phyloP scores from a whole-genome alignment of 139 green algal genomes.

The Coelastrella sp. region DNA sequence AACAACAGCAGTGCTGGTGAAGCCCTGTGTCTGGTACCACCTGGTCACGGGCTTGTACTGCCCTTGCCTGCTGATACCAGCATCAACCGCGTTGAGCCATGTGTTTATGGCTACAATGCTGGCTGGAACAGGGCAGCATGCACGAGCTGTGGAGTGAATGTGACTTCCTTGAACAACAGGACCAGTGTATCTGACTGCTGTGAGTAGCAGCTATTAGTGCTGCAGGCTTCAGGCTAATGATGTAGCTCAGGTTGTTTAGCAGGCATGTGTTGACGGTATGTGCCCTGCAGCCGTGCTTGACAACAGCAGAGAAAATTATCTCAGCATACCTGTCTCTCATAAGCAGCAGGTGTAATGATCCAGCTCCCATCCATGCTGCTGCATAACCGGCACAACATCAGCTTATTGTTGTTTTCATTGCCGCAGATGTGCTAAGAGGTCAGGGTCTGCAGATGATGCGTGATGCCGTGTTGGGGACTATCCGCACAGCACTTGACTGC shows the following conservation, averaged over 20 bases:
- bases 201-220: background rate
- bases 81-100: background rate
- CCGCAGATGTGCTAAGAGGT: slow-evolving; percentile 22
- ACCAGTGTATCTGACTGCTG: slow-evolving; percentile 16
- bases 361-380: no score
- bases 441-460: slow-evolving; percentile 25
- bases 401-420: background rate
- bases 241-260: no score
- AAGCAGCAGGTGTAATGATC: no score
- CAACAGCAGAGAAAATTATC: no score
- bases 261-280: no score
- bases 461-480: background rate
- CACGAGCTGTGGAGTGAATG: slow-evolving; percentile 9
- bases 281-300: no score
- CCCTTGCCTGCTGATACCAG: background rate
- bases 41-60: background rate
- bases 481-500: slow-evolving; percentile 3
- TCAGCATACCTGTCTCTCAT: no score
- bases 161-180: slow-evolving; percentile 4
- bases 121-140: slow-evolving; percentile 22
- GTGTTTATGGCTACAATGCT: background rate
- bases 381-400: no score
- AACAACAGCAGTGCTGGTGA: background rate
- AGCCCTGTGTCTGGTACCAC: background rate
- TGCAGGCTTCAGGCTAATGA: no score